Conservation (phyloP, 2,329 filamentous ascomycete species). For the Trichothecium roseum region DNA sequence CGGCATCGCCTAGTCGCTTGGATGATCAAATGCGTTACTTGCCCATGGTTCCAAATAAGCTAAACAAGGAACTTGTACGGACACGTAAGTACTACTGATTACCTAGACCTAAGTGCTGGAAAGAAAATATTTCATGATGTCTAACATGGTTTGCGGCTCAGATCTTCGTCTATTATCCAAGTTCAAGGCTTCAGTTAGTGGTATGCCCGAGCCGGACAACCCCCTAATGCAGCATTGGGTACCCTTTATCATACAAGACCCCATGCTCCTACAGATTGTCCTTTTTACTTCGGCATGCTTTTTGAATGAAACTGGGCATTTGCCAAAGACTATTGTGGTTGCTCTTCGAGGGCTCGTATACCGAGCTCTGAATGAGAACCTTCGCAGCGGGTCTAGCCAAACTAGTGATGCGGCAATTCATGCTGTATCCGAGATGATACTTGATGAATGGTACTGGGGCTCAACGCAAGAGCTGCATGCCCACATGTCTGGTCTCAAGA, state of each 20-base stretch:
- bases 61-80: slow-evolving; percentile 36
- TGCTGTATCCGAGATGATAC: slow-evolving; percentile 35
- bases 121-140: not conserved
- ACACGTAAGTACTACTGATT: slow-evolving; percentile 31
- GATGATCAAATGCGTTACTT: slow-evolving; percentile 27
- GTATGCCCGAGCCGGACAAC: slow-evolving; percentile 31
- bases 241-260: slow-evolving; percentile 37
- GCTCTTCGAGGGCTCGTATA: slow-evolving; percentile 32
- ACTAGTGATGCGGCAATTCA: slow-evolving; percentile 35
- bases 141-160: slow-evolving; percentile 11
- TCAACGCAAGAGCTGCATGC: slow-evolving; percentile 30
- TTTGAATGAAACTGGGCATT: slow-evolving; percentile 35
- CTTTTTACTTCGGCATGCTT: slow-evolving; percentile 42
- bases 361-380: slow-evolving; percentile 34
- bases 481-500: slow-evolving; percentile 34
- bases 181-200: slow-evolving; percentile 40
- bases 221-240: slow-evolving; percentile 37
- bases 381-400: slow-evolving; percentile 22
- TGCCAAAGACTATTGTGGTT: slow-evolving; percentile 31
- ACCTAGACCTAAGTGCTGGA: too few relatives aligned
- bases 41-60: slow-evolving; percentile 28
- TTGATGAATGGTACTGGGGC: slow-evolving; percentile 46
- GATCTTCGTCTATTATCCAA: slow-evolving; percentile 37
- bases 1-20: slow-evolving; percentile 13
- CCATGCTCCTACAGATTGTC: slow-evolving; percentile 35